Base-by-base conservation (phyloP, 202 grass and related monocot genomes). In the Bolboschoenoplectus hybrid region DNA sequence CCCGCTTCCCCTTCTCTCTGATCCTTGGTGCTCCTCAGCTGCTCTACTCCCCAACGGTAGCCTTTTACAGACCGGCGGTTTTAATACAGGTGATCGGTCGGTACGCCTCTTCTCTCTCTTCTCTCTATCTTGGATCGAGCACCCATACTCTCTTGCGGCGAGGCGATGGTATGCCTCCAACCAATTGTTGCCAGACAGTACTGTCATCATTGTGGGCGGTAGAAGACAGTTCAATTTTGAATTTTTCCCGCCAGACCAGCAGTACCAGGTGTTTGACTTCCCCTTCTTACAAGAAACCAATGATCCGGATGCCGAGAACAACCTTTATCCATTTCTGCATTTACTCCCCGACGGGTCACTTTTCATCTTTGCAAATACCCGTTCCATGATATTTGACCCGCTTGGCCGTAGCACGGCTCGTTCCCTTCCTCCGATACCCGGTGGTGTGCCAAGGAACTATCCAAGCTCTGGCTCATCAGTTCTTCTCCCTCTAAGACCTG, bases 281-380 rank as follows among this genome's bases (percentile, higher is more conserved):
- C 91, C 88, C 16, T 97, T 97, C 85, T 63, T 97, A 46, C 89
- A 95, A 7, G 92, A 97, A 82, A 97, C 95, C 1, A 87, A 72
- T 2, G 93, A 97, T 53, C 71, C 38, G 0, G 85, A 93, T 32
- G 56, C 87, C 2, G 91, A 97, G 89, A 69, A 95, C 89, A 97
- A 97, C 72, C 91, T 97, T 9, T 95, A 97, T 83, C 95, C 93
- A 19, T 97, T 97, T 90, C 91, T 95, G 5, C 95, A 95, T 89
- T 93, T 97, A 19, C 92, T 97, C 47, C 95, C 93, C 0, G 95
- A 97, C 72, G 93, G 88, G 35, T 82, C 86, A 1, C 85, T 97
- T 41, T 97, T 97, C 87, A 72, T 85, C 69, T 95, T 95, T 53
- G 93, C 95, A 88, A 97, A 97, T 60, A 90, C 91, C 75, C 86